Evolutionary conservation across 2,329 filamentous ascomycete species (phyloP).

Genomic region (Fusarium oligoseptatum): DNA sequence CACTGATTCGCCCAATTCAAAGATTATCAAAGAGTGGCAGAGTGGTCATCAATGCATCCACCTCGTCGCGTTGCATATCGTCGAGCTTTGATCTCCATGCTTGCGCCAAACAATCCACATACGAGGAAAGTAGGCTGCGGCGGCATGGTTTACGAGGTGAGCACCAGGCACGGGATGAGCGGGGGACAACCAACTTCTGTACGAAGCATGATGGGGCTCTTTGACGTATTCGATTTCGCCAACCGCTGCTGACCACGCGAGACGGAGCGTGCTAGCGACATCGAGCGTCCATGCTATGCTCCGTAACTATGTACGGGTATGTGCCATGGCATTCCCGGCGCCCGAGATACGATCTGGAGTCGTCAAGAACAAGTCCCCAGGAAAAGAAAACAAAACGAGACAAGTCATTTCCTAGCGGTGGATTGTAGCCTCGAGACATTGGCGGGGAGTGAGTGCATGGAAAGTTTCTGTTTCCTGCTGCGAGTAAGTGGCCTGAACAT

Average conservation of each 20-base stretch:
- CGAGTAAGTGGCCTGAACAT: slow-evolving; percentile 23
- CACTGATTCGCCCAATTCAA: slow-evolving; percentile 33
- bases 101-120: slow-evolving; percentile 33
- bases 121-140: slow-evolving; percentile 43
- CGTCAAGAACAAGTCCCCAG: slow-evolving; percentile 1
- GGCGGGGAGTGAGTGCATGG: slow-evolving; percentile 18
- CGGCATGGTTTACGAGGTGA: slow-evolving; percentile 45
- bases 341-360: slow-evolving; percentile 27
- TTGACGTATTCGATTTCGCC: slow-evolving; percentile 41
- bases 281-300: slow-evolving; percentile 4
- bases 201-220: slow-evolving; percentile 24
- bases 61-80: slow-evolving; percentile 28
- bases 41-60: slow-evolving; percentile 37
- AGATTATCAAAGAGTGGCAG: slow-evolving; percentile 30
- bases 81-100: slow-evolving; percentile 20
- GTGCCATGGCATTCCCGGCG: slow-evolving; percentile 19
- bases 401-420: slow-evolving; percentile 17
- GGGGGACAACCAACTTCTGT: slow-evolving; percentile 28
- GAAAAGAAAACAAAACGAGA: slow-evolving; percentile 20
- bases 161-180: slow-evolving; percentile 33
- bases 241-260: slow-evolving; percentile 38
- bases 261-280: slow-evolving; percentile 18
- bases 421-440: slow-evolving; percentile 18
- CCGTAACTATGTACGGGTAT: slow-evolving; percentile 8
- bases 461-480: slow-evolving; percentile 14